Evolutionary conservation across 2,329 filamentous ascomycete species (phyloP).

Genomic region (Elsinoe arachidis): DNA sequence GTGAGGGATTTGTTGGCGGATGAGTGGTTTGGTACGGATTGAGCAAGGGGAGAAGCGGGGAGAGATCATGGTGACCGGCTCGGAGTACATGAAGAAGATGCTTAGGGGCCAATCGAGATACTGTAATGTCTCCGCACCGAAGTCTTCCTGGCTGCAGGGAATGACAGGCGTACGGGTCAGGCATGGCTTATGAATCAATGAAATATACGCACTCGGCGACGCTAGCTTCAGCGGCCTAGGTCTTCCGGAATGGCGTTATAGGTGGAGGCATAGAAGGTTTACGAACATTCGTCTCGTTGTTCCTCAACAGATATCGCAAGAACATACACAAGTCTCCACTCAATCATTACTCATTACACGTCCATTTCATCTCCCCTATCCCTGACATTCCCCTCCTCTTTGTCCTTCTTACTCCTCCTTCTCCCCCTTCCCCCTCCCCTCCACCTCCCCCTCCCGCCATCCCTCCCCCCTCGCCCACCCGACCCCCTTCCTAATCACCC

Average conservation of each 20-base stretch:
- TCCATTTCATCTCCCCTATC: not conserved
- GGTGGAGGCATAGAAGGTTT: too few species aligned
- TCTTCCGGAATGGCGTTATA: too few species aligned
- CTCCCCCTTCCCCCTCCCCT: constrained; percentile 16
- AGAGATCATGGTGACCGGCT: too few species aligned
- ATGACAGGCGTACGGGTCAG: too few species aligned
- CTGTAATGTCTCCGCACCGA: too few species aligned
- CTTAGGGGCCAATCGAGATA: too few species aligned
- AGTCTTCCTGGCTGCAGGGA: too few species aligned
- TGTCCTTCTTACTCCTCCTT: constrained; percentile 17
- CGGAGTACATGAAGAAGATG: too few species aligned
- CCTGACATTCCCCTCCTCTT: not conserved
- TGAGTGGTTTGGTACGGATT: constrained; percentile 35
- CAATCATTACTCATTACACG: not conserved
- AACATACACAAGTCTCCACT: not conserved
- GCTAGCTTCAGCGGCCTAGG: too few species aligned
- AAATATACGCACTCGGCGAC: too few species aligned
- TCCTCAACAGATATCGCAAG: not conserved
- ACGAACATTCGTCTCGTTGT: not conserved
- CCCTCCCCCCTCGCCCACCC: constrained; percentile 68
- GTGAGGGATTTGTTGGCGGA: constrained; percentile 32
- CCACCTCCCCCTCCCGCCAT: constrained; percentile 53
- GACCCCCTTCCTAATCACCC: constrained; percentile 60
- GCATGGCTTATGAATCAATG: too few species aligned
- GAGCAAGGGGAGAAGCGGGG: too few species aligned